Evolutionary conservation across 306 rosid species (phyloP).

Genomic region (Lotus japonicus): DNA sequence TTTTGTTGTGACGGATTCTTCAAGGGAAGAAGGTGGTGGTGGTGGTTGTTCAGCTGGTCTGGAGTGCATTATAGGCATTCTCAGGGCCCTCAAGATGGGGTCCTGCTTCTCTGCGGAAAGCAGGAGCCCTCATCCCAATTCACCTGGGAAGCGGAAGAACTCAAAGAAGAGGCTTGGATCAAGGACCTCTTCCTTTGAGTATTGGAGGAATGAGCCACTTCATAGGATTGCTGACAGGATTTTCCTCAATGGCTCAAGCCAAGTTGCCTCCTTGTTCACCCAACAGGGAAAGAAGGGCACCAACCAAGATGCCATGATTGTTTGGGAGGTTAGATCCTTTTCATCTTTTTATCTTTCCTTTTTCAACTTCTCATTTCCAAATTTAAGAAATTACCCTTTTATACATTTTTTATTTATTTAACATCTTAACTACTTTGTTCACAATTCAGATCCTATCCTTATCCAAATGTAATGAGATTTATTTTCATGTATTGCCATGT

Average conservation of each 20-base stretch:
- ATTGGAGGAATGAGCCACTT: constrained; percentile 64
- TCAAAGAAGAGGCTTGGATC: constrained; percentile 43
- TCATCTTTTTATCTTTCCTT: not conserved
- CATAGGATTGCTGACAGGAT: constrained; percentile 72
- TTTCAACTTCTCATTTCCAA: not conserved
- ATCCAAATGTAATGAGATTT: not conserved
- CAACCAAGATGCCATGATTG: constrained; percentile 98
- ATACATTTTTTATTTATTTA: not conserved
- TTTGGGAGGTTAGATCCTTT: constrained; percentile 84
- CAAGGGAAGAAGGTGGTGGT: constrained; percentile 39
- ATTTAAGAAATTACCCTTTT: not conserved
- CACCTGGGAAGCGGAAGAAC: constrained; percentile 48
- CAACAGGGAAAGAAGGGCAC: constrained; percentile 98
- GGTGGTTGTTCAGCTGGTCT: constrained; percentile 55
- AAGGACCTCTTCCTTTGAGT: constrained; percentile 58
- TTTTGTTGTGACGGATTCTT: constrained; percentile 62
- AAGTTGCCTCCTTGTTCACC: constrained; percentile 75
- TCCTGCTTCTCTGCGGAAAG: constrained; percentile 98
- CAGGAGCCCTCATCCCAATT: constrained; percentile 77
- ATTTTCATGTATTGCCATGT: no score
- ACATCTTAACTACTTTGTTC: constrained; percentile 10
- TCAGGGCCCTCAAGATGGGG: constrained; percentile 99
- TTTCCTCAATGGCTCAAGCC: constrained; percentile 66
- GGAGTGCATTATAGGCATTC: constrained; percentile 81
- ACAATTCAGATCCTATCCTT: constrained; percentile 9